Conservation (phyloP, 2,329 filamentous ascomycete genomes). For the Microsporum ferrugineum region DNA sequence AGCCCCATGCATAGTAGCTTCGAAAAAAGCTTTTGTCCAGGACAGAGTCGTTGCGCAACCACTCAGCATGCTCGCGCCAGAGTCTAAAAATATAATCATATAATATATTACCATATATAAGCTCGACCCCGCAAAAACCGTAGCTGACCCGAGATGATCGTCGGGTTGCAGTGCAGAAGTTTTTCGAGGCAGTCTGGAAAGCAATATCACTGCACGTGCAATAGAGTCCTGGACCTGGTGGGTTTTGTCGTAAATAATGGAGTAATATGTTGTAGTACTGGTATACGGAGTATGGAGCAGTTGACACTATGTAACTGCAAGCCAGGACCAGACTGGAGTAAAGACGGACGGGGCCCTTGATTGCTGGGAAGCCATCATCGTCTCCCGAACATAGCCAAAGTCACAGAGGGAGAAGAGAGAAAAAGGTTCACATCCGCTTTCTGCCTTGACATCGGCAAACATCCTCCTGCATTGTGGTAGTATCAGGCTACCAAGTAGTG, state of each 20-base stretch:
- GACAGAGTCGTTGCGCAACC: background rate
- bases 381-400: too few species aligned
- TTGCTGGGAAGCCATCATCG: too few species aligned
- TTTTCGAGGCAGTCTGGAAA: background rate
- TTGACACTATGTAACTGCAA: background rate
- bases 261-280: background rate
- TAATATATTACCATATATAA: background rate
- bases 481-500: background rate
- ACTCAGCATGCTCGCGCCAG: background rate
- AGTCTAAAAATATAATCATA: background rate
- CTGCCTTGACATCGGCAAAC: background rate
- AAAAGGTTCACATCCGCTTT: background rate
- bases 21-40: background rate
- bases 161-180: background rate
- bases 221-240: background rate
- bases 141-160: background rate
- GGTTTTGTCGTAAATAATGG: background rate
- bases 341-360: background rate
- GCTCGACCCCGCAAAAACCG: background rate
- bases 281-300: background rate
- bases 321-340: background rate
- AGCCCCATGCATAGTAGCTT: background rate
- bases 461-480: background rate
- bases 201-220: slow-evolving; percentile 4
- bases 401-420: too few species aligned